Conservation (phyloP, 257 asterid species). For the Nicotiana paniculata region DNA sequence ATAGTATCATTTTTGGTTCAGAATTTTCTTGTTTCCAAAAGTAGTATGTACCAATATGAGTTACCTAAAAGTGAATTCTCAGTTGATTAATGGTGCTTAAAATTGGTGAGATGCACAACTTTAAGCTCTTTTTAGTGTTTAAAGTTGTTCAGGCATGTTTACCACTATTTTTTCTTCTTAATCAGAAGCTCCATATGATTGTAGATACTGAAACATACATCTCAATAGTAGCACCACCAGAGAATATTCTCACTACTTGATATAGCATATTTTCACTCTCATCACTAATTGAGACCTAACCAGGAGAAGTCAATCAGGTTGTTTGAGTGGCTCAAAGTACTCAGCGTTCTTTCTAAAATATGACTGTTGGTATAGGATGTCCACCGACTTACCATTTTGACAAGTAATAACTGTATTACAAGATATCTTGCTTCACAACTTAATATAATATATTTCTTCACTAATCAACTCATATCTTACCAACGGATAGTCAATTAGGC, state of each 20-base stretch:
- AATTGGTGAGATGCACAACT: neutral
- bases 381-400: neutral
- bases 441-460: neutral
- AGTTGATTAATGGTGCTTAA: neutral
- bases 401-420: neutral
- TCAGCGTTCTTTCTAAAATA: neutral
- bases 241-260: neutral
- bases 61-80: neutral
- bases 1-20: neutral
- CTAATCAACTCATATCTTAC: constrained; percentile 30
- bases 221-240: neutral
- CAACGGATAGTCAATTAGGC: constrained; percentile 54
- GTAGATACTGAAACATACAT: neutral
- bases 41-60: neutral
- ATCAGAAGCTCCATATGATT: neutral
- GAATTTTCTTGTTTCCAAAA: neutral
- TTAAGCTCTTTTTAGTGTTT: neutral
- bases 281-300: neutral
- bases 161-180: neutral
- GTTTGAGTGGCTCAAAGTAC: constrained; percentile 1
- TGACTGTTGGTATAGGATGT: neutral
- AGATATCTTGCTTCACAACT: neutral
- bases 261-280: neutral
- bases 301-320: neutral
- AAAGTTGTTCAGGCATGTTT: neutral